These are phyloP conservation scores for Laguncularia racemosa DNA, from an alignment of 345 rosid species.

Conservation along the genomic window DNA sequence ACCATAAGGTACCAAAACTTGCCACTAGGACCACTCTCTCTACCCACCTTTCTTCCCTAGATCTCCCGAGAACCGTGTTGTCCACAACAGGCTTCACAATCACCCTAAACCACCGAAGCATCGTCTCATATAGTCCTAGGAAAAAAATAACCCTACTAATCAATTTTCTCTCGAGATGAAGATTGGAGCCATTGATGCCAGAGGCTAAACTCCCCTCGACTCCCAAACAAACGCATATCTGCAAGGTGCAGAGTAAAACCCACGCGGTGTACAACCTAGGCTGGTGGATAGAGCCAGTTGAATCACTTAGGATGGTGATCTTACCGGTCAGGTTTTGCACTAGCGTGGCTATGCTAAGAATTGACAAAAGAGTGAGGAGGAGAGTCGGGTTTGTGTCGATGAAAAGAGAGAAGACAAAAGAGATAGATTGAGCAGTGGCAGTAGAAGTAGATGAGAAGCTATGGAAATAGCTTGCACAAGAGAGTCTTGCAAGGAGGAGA, in stretches of 20 bases:
- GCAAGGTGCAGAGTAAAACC: conserved; percentile 13
- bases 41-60: conserved; percentile 19
- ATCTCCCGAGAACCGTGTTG: conserved; percentile 11
- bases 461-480: conserved; percentile 9
- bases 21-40: conserved; percentile 9
- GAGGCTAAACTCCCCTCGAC: conserved; percentile 11
- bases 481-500: conserved; percentile 19
- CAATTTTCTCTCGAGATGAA: neutral
- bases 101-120: conserved; percentile 16
- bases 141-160: conserved; percentile 8
- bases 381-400: conserved; percentile 16
- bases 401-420: conserved; percentile 8
- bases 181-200: conserved; percentile 5
- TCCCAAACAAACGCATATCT: conserved; percentile 9
- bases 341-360: conserved; percentile 13
- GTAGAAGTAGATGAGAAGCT: conserved; percentile 4
- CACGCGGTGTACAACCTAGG: conserved; percentile 11
- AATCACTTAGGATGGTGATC: neutral
- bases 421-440: neutral
- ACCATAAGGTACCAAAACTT: conserved; percentile 19
- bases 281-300: neutral
- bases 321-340: conserved; percentile 12
- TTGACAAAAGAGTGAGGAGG: conserved; percentile 16
- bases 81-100: conserved; percentile 25
- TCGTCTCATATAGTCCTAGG: conserved; percentile 19